Evolutionary conservation across 768 basidiomycete species (phyloP).

Genomic region (Podaxis rugospora): DNA sequence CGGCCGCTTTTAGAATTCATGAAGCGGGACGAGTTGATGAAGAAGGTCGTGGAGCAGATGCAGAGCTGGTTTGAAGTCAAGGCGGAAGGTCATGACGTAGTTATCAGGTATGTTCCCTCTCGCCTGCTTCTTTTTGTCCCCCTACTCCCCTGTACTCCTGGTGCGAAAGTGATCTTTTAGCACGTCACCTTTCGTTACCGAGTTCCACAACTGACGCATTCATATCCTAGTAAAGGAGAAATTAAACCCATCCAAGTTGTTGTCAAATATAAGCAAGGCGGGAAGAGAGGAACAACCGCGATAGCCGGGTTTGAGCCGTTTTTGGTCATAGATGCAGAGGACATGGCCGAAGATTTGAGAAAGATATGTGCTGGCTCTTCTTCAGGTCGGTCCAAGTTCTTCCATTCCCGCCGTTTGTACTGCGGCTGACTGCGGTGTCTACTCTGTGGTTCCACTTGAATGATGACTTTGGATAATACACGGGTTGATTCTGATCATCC

Average conservation of each 20-base stretch:
- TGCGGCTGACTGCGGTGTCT: not conserved
- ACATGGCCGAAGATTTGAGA: constrained; percentile 74
- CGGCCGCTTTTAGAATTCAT: constrained; percentile 40
- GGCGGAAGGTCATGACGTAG: constrained; percentile 48
- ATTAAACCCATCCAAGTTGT: constrained; percentile 66
- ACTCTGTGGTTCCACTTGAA: not conserved
- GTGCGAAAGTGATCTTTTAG: too few relatives aligned
- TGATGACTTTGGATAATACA: not conserved
- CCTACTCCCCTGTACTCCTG: not conserved
- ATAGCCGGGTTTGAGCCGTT: constrained; percentile 82
- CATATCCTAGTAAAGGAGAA: constrained; percentile 61
- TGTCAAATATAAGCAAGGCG: constrained; percentile 65
- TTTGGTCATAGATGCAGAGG: constrained; percentile 56
- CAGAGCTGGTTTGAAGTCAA: constrained; percentile 70
- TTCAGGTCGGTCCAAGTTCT: constrained; percentile 44
- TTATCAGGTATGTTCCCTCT: constrained; percentile 48
- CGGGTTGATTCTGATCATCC: not conserved
- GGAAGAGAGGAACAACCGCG: constrained; percentile 70
- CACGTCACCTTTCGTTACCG: not conserved
- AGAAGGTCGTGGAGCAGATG: constrained; percentile 59
- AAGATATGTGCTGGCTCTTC: constrained; percentile 78
- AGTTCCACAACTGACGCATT: not conserved
- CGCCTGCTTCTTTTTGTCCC: not conserved
- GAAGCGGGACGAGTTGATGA: constrained; percentile 61
- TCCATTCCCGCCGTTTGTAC: not conserved